Base-by-base conservation (phyloP, 2,329 filamentous ascomycete species). In the Ascochyta koolunga region DNA sequence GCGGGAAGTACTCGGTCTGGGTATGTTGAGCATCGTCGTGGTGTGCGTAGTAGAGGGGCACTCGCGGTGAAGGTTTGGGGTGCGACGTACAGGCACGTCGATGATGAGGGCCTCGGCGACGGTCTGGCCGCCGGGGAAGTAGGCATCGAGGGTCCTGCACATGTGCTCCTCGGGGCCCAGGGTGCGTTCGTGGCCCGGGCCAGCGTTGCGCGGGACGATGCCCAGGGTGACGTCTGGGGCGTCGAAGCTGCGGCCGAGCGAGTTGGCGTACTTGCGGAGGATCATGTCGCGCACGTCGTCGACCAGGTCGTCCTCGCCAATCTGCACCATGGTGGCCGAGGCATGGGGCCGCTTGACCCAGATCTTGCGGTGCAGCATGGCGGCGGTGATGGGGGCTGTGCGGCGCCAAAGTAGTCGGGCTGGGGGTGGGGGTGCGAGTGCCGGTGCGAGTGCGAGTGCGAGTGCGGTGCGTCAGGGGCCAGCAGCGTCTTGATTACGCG, bases 201-300 rank as follows among this genome's bases (percentile, higher is more conserved):
- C 58, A 21, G 71, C 71, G 33, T 91, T 88, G 50, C 91, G 84
- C n/a, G 89, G 85, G 15, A 83, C 73, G 63, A 98, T 89, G 59
- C 89, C 87, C 60, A 98, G 81, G 10, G 85, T 87, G 53, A 99
- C 84, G 74, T 99, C 95, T 11, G 95, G 95, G 10, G 95, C 84
- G 77, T 99, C 95, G 74, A 93, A 97, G 46, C 84, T 89, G 65
- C 87, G 87, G 44, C 93, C 93, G 22, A 99, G 82, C 13, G 92
- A 96, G 76, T 99, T 98, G 65, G 87, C 86, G 75, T 98, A 99
- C 79, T 98, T 98, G 68, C 86, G 87, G 65, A 98, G 79, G 52
- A 98, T 95, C 81, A 91, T 86, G 65, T 97, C 95, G 65, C 93
- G 89, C 58, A 96, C 88, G 76, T 97, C 93, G 74, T 99, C 95